Conservation (phyloP, 306 rosid genomes). For the Luffa acutangula region DNA sequence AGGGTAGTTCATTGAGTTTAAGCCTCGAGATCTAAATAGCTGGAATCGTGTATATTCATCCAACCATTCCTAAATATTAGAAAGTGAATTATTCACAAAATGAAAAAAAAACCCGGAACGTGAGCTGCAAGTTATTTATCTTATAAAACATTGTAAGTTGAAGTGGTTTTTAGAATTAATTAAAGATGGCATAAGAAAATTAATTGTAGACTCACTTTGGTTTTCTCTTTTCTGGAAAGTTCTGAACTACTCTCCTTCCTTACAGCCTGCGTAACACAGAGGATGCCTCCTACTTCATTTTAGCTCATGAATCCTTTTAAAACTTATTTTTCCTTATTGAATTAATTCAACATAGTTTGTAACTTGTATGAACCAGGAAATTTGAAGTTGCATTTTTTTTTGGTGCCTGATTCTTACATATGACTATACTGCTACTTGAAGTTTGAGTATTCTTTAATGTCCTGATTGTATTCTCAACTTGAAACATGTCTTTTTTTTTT, state of each 20-base stretch:
- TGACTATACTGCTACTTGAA: not conserved
- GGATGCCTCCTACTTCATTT: not conserved
- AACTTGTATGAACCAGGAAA: not conserved
- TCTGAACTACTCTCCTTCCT: not conserved
- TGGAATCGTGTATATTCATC: not conserved
- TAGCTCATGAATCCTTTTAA: not conserved
- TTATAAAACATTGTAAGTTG: not conserved
- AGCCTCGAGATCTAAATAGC: not conserved
- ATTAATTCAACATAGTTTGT: not conserved
- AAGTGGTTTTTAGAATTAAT: not conserved
- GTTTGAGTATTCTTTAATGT: not conserved
- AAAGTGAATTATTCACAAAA: not conserved
- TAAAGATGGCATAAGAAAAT: not conserved
- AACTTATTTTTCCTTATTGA: not conserved
- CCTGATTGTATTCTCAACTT: not conserved
- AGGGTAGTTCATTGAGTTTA: not conserved
- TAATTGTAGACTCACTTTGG: not conserved
- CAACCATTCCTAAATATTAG: not conserved
- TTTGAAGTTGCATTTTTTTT: not conserved
- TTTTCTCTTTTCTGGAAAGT: not conserved
- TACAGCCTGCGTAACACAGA: not conserved
- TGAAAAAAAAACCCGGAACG: not conserved
- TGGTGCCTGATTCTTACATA: not conserved
- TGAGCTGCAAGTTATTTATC: not conserved
- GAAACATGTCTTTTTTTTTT: no score